phyloP scores from a whole-genome alignment of 495 filamentous ascomycete genomes.

The Lichina pygmaea region DNA sequence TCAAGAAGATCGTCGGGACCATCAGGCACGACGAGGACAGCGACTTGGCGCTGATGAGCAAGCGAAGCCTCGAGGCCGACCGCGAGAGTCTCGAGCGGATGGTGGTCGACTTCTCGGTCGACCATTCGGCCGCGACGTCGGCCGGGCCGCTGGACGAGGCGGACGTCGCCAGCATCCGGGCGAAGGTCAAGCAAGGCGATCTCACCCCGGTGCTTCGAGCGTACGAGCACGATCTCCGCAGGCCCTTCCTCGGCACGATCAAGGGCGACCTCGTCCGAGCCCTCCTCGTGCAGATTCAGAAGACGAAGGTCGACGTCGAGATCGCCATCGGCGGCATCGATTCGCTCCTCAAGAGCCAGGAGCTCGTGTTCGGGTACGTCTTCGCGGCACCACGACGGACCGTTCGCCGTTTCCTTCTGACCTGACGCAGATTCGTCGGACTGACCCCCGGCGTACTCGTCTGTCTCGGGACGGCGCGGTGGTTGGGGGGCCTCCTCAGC shows the following conservation, averaged over 20 bases:
- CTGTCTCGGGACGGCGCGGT: constrained; percentile 44
- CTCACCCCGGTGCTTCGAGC: constrained; percentile 72
- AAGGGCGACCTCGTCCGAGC: constrained; percentile 70
- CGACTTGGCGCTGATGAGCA: constrained; percentile 89
- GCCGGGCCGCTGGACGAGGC: constrained; percentile 19
- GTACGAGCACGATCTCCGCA: constrained; percentile 65
- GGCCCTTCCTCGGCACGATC: constrained; percentile 52
- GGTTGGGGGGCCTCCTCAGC: constrained; percentile 37
- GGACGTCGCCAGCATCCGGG: constrained; percentile 40
- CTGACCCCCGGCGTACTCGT: constrained; percentile 77
- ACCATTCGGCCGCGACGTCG: constrained; percentile 31
- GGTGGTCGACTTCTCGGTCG: constrained; percentile 82
- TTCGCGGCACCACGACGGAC: neutral
- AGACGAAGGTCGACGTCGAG: constrained; percentile 95
- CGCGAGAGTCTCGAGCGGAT: constrained; percentile 81
- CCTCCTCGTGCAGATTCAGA: constrained; percentile 86
- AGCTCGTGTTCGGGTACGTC: constrained; percentile 65
- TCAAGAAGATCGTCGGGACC: constrained; percentile 58
- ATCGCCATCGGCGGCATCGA: constrained; percentile 89
- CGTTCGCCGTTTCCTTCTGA: constrained; percentile 3
- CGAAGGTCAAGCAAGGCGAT: constrained; percentile 70
- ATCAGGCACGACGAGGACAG: constrained; percentile 76
- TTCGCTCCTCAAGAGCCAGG: constrained; percentile 74
- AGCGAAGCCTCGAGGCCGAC: constrained; percentile 65
- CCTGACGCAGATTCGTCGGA: constrained; percentile 41